Base-by-base conservation (phyloP, 2,329 filamentous ascomycete genomes). In the Sporothrix curviconia region DNA sequence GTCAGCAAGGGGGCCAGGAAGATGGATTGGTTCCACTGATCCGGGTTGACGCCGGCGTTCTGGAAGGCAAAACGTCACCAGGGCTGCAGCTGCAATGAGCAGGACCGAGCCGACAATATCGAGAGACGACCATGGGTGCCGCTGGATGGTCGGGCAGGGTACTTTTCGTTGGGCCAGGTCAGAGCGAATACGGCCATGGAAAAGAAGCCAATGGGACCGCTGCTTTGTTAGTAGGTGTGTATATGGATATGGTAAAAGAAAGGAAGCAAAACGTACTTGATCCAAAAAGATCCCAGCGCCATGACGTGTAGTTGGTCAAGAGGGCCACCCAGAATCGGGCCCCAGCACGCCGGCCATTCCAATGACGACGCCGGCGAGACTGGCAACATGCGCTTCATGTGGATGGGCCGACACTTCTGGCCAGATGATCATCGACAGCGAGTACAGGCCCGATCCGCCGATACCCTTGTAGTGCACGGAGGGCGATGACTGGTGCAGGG, bases 41-140 rank as follows among this genome's bases (percentile, higher is more conserved):
- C 60, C 1, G 60, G 58, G 3, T 68, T 61, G 0, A 67, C 65
- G 1, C 76, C 76, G 3, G 74, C 74, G 60, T 76, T 76, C 62
- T 85, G 80, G 57, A 85, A 82, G 1, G 81, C 71, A 62, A 82
- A n/a, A 83, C 0, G 83, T 78, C 4, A 83, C 71, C 2, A 84
- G 72, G 0, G 81, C 76, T 0, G 80, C 76, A 1, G 79, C 76
- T 3, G 76, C 70, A 8, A 84, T 73, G 12, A 82, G 68, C 22
- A 84, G 70, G n/a, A 78, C 60, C 0, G 78, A 78, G 11, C 81
- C 81, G 4, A 78, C 42, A 54, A 78, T 73, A 62, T 85, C 82
- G 39, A 84, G 69, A 44, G 79, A 72, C 30, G 67, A 74, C 76
- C 77, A 81, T 3, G 71, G 66, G 34, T 73, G 70, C 28, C 68